Evolutionary conservation across 2,329 filamentous ascomycete genomes (phyloP).

Genomic region (Sarocladium brachiariae): DNA sequence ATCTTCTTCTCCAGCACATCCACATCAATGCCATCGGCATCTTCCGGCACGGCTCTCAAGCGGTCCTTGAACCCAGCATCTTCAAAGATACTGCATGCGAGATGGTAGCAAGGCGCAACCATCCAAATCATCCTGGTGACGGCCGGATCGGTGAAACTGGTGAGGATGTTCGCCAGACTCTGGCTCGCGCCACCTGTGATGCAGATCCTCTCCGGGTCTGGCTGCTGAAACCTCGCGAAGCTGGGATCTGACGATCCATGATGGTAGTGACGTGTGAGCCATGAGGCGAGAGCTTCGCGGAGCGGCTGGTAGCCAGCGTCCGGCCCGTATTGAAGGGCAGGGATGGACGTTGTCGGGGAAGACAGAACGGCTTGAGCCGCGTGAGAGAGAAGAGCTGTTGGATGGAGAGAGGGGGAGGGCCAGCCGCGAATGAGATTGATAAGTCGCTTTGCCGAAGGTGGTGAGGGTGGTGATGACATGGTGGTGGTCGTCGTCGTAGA

Average conservation of each 20-base stretch:
- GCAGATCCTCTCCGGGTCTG: slow-evolving; percentile 56
- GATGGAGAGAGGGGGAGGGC: slow-evolving; percentile 58
- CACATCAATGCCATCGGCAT: slow-evolving; percentile 70
- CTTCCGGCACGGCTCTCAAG: slow-evolving; percentile 66
- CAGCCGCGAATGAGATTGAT: slow-evolving; percentile 65
- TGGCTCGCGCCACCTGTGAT: slow-evolving; percentile 83
- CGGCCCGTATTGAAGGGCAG: slow-evolving; percentile 72
- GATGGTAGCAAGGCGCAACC: slow-evolving; percentile 74
- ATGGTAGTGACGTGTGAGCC: slow-evolving; percentile 59
- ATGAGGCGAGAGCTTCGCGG: slow-evolving; percentile 59
- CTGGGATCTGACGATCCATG: too few relatives aligned
- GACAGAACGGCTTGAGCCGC: slow-evolving; percentile 57
- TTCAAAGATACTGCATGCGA: slow-evolving; percentile 79
- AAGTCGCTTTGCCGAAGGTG: slow-evolving; percentile 24
- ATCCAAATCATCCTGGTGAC: slow-evolving; percentile 74
- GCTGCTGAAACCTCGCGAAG: slow-evolving; percentile 17
- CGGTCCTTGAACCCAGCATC: slow-evolving; percentile 67
- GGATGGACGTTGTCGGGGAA: slow-evolving; percentile 48
- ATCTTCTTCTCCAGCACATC: slow-evolving; percentile 33
- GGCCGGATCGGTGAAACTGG: slow-evolving; percentile 72
- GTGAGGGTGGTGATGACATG: slow-evolving; percentile 13
- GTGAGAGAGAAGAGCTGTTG: slow-evolving; percentile 51
- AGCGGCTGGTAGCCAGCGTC: slow-evolving; percentile 69
- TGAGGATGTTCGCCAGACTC: slow-evolving; percentile 68
- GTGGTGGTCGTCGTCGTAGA: slow-evolving; percentile 13